These are phyloP conservation scores for Talaromyces funiculosus DNA, from an alignment of 2,329 filamentous ascomycete genomes.

Conservation along the genomic window DNA sequence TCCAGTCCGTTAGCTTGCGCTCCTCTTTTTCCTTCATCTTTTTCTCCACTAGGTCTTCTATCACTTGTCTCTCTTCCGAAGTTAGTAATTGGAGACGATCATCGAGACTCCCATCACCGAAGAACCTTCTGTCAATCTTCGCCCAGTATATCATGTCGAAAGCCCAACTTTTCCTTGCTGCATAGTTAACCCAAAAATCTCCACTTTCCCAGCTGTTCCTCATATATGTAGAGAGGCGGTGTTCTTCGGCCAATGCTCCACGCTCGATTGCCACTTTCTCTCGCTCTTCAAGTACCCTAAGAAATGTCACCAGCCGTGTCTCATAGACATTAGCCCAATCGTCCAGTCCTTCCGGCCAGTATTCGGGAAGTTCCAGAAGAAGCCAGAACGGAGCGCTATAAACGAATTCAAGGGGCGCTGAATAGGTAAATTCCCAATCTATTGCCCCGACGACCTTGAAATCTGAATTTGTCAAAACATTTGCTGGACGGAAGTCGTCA, in stretches of 20 bases:
- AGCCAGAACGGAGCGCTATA: constrained; percentile 2
- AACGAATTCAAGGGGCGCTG: constrained; percentile 18
- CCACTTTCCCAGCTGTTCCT: constrained; percentile 17
- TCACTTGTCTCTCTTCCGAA: too few species aligned
- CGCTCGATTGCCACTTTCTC: constrained; percentile 10
- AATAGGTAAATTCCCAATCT: constrained; percentile 28
- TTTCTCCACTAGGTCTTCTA: too few species aligned
- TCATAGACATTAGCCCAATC: constrained; percentile 8
- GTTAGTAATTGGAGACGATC: too few species aligned
- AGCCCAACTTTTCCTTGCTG: constrained; percentile 19
- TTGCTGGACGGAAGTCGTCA: constrained; percentile 24
- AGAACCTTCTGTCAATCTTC: constrained; percentile 22
- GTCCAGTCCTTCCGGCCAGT: not conserved
- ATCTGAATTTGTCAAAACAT: constrained; percentile 16
- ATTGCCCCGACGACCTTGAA: constrained; percentile 19
- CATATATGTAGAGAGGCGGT: too few species aligned
- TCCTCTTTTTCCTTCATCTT: too few species aligned
- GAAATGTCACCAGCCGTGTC: constrained; percentile 15
- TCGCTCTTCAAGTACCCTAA: constrained; percentile 10
- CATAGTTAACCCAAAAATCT: constrained; percentile 21
- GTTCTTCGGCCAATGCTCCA: too few species aligned
- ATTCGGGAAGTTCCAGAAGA: not conserved
- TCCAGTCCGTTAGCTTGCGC: too few species aligned
- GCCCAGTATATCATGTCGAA: constrained; percentile 25
- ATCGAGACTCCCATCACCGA: constrained; percentile 12